Evolutionary conservation across 2,329 filamentous ascomycete genomes (phyloP).

Genomic region (Hypomyces perniciosus): DNA sequence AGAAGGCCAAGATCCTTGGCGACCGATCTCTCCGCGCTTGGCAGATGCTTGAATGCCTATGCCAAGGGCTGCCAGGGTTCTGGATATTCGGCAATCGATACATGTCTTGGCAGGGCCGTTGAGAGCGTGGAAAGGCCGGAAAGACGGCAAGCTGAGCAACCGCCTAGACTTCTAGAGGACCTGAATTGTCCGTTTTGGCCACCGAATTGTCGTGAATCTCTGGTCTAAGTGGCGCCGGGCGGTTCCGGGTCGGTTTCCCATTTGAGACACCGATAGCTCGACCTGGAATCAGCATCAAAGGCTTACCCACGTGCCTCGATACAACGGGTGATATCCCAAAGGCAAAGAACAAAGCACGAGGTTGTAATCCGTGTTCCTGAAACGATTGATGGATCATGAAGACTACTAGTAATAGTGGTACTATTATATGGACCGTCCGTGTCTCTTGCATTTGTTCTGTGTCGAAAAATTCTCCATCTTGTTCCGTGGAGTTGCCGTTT

Average conservation of each 20-base stretch:
- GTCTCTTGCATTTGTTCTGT: too few relatives aligned
- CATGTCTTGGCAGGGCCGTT: background rate
- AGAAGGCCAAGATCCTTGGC: constrained; percentile 7
- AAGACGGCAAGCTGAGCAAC: too few relatives aligned
- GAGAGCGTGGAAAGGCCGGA: too few relatives aligned
- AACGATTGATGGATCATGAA: too few relatives aligned
- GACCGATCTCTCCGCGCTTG: constrained; percentile 1
- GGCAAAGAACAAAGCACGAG: too few relatives aligned
- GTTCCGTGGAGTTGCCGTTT: background rate
- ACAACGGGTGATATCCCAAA: too few relatives aligned
- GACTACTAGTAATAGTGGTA: too few relatives aligned
- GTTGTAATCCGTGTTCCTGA: too few relatives aligned
- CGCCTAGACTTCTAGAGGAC: too few relatives aligned
- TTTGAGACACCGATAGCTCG: constrained; percentile 9
- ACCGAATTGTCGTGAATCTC: constrained; percentile 7
- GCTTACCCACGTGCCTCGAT: too few relatives aligned
- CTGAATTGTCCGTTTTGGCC: constrained; percentile 1
- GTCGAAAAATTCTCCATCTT: background rate
- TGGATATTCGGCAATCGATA: constrained; percentile 2
- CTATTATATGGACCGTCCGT: too few relatives aligned
- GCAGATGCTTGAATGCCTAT: constrained; percentile 8
- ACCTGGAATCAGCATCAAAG: background rate
- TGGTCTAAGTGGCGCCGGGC: background rate
- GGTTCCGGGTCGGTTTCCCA: constrained; percentile 1
- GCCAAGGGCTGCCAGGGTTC: background rate